Conservation (phyloP, 2,329 filamentous ascomycete species). For the Macroventuria anomochaeta region DNA sequence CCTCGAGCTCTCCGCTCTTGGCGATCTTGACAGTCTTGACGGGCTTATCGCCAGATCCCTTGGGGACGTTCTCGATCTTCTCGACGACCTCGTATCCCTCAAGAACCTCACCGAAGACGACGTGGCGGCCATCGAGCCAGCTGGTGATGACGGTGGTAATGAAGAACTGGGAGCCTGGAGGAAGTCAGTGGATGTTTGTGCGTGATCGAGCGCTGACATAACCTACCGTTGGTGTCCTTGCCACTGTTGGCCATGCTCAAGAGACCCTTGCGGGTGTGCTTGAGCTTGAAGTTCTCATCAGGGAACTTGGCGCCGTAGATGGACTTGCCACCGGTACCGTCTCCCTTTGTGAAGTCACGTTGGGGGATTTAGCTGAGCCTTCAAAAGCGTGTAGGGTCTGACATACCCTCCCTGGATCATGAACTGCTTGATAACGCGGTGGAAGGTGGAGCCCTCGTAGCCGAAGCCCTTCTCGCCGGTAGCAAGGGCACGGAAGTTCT, state of each 20-base stretch:
- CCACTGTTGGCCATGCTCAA: conserved; percentile 75
- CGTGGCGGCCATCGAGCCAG: conserved; percentile 84
- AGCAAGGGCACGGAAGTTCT: conserved; percentile 75
- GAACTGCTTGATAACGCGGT: conserved; percentile 88
- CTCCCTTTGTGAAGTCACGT: conserved; percentile 81
- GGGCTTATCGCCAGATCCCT: conserved; percentile 72
- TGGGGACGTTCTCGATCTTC: conserved; percentile 76
- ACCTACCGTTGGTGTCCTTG: conserved; percentile 68
- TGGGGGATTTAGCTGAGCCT: not conserved
- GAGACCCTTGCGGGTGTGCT: conserved; percentile 83
- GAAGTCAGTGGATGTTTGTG: not conserved
- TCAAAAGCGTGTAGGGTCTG: not conserved
- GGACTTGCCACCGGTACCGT: conserved; percentile 83
- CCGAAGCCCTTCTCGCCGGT: conserved; percentile 88
- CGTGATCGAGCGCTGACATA: not conserved
- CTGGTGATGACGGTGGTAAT: conserved; percentile 82
- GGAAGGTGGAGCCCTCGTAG: conserved; percentile 82
- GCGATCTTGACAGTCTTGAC: conserved; percentile 73
- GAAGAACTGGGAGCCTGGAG: conserved; percentile 87
- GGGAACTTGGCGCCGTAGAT: conserved; percentile 86
- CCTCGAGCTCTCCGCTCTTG: conserved; percentile 83
- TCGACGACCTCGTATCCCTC: conserved; percentile 84
- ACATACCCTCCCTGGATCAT: conserved; percentile 81
- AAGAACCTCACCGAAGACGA: conserved; percentile 87
- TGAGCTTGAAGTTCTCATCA: conserved; percentile 95